Base-by-base conservation (phyloP, 805 yeast species). In the Sporopachydermia quercuum region DNA sequence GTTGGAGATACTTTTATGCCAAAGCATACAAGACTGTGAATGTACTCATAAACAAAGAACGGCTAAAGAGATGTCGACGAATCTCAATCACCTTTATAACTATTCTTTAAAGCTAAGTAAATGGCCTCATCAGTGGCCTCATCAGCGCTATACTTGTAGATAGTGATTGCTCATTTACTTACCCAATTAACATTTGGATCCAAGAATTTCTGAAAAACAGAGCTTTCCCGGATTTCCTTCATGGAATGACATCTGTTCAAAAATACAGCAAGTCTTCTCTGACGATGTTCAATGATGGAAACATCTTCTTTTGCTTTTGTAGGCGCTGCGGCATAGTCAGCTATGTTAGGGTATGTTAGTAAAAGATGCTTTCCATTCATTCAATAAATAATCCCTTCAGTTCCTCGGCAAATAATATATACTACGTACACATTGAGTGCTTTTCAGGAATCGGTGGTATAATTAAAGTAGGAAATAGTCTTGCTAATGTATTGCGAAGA, bases 371-470 rank as follows among this genome's bases (percentile, higher is more conserved):
- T 5, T 15, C 4, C 41, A n/a, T 16, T 3, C 18, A 16, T 40
- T 15, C n/a, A 36, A 16, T 15, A 11, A 11, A 8, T 13, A 16
- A 11, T n/a, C n/a, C 13, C 30, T n/a, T 23, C 13, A 23, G n/a
- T 23, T 8, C 13, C 30, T 23, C 30, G n/a, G 30, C 30, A 23
- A n/a, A 23, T 23, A 23, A n/a, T 23, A 23, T 36, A 11, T 11
- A 36, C n/a, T 8, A 40, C 53, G 14, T 43, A 49, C 53, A 48
- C 46, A 81, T 54, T 13, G 82, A 67, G 55, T 81, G 89, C 54
- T 82, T 82, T 56, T 78, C 81, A 0, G 98, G 98, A 5, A 91
- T 89, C 1, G 97, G 96, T 4, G 98, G 98, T 3, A 91, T 74
- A 3, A 91, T 70, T 3, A 76, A 54, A 3, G 91, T 74, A 3